Percentiles rank a stretch among this genome's conserved stretches.
Conservation (phyloP, 495 filamentous ascomycete species). For the Penicillium riverlandense region DNA sequence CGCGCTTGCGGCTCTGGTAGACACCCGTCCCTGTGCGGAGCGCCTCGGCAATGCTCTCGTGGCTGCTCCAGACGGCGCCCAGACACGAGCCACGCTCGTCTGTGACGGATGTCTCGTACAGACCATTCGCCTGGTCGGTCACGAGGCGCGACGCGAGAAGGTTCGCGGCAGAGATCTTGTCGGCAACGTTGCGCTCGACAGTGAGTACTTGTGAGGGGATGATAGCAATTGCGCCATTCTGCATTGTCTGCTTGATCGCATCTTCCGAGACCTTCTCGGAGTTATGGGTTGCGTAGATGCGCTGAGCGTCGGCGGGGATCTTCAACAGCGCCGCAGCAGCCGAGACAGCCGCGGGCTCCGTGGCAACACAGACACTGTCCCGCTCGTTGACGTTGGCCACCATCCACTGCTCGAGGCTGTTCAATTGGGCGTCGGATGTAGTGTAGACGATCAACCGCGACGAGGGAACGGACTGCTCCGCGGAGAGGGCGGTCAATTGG, state of each 20-base stretch:
- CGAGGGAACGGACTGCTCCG: constrained; percentile 48
- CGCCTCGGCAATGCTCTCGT: constrained; percentile 82
- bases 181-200: constrained; percentile 47
- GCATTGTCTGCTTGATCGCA: constrained; percentile 43
- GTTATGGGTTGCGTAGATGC: constrained; percentile 26
- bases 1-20: constrained; percentile 90
- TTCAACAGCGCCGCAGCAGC: constrained; percentile 34
- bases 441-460: constrained; percentile 49
- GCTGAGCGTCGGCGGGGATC: constrained; percentile 30
- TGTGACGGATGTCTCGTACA: constrained; percentile 81
- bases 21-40: constrained; percentile 83
- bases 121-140: constrained; percentile 76
- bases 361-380: constrained; percentile 46
- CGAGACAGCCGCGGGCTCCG: constrained; percentile 43
- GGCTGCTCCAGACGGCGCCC: constrained; percentile 87
- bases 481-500: constrained; percentile 47
- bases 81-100: constrained; percentile 82
- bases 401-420: constrained; percentile 29
- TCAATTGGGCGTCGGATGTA: constrained; percentile 26
- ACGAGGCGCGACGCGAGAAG: constrained; percentile 62
- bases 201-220: constrained; percentile 66
- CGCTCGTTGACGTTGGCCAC: constrained; percentile 38
- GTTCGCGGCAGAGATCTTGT: constrained; percentile 57
- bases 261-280: constrained; percentile 33
- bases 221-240: constrained; percentile 65